These are phyloP conservation scores for Aspergillus sp. DNA, from an alignment of 2,329 filamentous ascomycete species.

Conservation along the genomic window DNA sequence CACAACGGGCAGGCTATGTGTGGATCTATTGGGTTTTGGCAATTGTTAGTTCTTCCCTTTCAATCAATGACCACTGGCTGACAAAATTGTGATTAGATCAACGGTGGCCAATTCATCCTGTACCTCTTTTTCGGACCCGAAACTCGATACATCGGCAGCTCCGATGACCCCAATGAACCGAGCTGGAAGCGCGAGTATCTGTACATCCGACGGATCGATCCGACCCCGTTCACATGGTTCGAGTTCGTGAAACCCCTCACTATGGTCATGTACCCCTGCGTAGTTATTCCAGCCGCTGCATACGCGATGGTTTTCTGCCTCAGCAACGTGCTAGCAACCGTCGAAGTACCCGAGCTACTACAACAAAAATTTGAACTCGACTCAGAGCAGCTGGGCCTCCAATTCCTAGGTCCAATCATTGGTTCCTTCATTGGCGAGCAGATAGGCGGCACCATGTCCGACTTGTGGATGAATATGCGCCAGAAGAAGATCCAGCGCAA, in stretches of 20 bases:
- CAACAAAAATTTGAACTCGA: slow-evolving; percentile 52
- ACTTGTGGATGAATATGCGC: slow-evolving; percentile 50
- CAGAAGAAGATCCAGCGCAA: slow-evolving; percentile 28
- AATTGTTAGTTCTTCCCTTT: slow-evolving; percentile 38
- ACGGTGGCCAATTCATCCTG: slow-evolving; percentile 50
- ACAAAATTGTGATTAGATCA: slow-evolving; percentile 31
- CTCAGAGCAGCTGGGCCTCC: slow-evolving; percentile 53
- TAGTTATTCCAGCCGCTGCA: slow-evolving; percentile 47
- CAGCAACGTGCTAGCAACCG: slow-evolving; percentile 47
- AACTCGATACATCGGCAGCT: slow-evolving; percentile 43
- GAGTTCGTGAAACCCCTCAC: slow-evolving; percentile 50
- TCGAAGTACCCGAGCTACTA: slow-evolving; percentile 56
- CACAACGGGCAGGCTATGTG: slow-evolving; percentile 48
- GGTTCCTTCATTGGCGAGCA: slow-evolving; percentile 56
- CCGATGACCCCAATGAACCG: slow-evolving; percentile 15
- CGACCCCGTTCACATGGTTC: slow-evolving; percentile 40
- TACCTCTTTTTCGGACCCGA: slow-evolving; percentile 53
- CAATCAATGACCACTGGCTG: slow-evolving; percentile 9
- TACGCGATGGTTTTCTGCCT: slow-evolving; percentile 56
- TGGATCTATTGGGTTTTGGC: slow-evolving; percentile 57
- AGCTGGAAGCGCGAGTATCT: slow-evolving; percentile 42
- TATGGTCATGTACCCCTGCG: slow-evolving; percentile 41
- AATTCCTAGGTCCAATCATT: slow-evolving; percentile 55
- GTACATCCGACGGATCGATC: slow-evolving; percentile 46
- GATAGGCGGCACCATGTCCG: slow-evolving; percentile 50